phyloP scores from a whole-genome alignment of 2,329 filamentous ascomycete species.

The Proliferodiscus dingleyae region DNA sequence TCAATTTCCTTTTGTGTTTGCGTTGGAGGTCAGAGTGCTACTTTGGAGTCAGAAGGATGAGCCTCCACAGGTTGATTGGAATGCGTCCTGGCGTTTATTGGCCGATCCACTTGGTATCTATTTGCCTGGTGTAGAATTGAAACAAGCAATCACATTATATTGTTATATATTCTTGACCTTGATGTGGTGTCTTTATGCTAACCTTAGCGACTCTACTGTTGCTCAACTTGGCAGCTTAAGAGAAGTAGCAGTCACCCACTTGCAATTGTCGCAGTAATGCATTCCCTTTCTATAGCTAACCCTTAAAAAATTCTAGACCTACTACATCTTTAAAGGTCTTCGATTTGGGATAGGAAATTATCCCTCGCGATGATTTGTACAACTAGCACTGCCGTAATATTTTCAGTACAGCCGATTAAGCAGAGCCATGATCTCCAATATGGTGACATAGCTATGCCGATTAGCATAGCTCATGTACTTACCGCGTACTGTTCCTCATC shows the following conservation, averaged over 20 bases:
- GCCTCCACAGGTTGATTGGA: slow-evolving; percentile 7
- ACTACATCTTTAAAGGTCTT: too few relatives aligned
- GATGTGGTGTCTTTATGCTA: not conserved
- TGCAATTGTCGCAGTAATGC: too few relatives aligned
- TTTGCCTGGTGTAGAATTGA: slow-evolving; percentile 36
- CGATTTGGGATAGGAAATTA: too few relatives aligned
- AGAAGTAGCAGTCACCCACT: too few relatives aligned
- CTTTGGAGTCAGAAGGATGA: slow-evolving; percentile 16
- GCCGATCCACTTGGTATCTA: not conserved
- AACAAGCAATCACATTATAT: slow-evolving; percentile 44
- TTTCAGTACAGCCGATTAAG: too few relatives aligned
- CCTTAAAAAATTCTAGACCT: too few relatives aligned
- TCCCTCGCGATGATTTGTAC: too few relatives aligned
- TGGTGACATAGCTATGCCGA: not conserved
- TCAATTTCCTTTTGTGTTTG: slow-evolving; percentile 2
- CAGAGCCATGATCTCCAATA: not conserved
- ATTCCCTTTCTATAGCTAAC: too few relatives aligned
- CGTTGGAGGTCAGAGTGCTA: slow-evolving; percentile 1
- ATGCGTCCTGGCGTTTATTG: slow-evolving; percentile 13
- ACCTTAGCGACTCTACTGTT: too few relatives aligned
- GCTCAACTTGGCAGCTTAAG: too few relatives aligned
- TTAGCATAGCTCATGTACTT: not conserved
- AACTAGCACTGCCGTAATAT: too few relatives aligned
- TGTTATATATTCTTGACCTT: not conserved
- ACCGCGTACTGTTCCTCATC: slow-evolving; percentile 65